Conservation (phyloP, 2,329 filamentous ascomycete species). For the Tolypocladium endophyticum region DNA sequence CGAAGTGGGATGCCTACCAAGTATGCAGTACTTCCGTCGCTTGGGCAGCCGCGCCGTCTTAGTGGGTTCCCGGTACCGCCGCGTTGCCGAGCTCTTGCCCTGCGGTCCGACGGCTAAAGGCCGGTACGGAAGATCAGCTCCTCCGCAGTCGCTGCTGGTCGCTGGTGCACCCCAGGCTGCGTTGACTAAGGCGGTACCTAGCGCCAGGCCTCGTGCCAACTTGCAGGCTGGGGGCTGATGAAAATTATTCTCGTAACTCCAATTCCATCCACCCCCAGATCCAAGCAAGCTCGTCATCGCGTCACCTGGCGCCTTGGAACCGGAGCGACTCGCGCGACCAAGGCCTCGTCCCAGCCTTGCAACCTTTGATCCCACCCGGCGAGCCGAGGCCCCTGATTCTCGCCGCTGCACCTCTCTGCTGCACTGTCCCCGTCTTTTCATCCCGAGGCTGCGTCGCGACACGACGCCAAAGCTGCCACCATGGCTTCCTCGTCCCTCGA, state of each 20-base stretch:
- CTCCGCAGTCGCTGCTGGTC: background rate
- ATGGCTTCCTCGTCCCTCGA: slow-evolving; percentile 42
- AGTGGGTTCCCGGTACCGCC: background rate
- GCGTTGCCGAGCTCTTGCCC: background rate
- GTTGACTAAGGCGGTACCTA: background rate
- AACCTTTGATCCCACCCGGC: slow-evolving; percentile 1
- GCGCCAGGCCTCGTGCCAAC: background rate
- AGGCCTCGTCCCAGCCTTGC: slow-evolving; percentile 12
- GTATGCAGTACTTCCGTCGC: background rate
- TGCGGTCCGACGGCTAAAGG: background rate
- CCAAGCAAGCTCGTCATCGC: slow-evolving; percentile 20
- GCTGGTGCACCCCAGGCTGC: too few relatives aligned
- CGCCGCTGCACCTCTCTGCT: background rate
- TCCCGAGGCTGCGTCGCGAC: slow-evolving; percentile 14
- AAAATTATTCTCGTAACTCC: slow-evolving; percentile 26
- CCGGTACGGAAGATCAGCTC: background rate
- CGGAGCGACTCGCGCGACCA: slow-evolving; percentile 12
- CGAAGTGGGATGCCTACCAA: background rate
- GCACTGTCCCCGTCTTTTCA: background rate
- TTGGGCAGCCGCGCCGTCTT: accelerated
- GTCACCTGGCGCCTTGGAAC: slow-evolving; percentile 16
- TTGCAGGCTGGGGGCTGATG: slow-evolving; percentile 12
- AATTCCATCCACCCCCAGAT: slow-evolving; percentile 8
- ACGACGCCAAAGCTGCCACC: slow-evolving; percentile 16
- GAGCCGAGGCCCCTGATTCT: background rate